phyloP scores from a whole-genome alignment of 495 filamentous ascomycete species.

The Schizothecium vesticola region DNA sequence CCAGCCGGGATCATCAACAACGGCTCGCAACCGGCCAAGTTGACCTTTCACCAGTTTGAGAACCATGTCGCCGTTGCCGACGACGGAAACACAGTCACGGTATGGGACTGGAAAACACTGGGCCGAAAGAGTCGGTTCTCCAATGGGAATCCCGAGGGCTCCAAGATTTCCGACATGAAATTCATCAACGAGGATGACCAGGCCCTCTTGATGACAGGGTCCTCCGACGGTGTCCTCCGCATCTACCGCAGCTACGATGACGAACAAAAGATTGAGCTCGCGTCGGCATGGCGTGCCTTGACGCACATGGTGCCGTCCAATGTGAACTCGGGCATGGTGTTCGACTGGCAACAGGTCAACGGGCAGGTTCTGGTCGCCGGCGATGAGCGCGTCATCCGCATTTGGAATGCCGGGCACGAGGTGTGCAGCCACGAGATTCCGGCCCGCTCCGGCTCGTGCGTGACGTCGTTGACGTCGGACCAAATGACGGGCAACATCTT shows the following conservation, averaged over 20 bases:
- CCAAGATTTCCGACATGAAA: constrained; percentile 86
- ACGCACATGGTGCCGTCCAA: constrained; percentile 89
- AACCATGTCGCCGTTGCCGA: constrained; percentile 92
- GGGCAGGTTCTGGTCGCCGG: constrained; percentile 90
- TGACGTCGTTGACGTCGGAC: constrained; percentile 92
- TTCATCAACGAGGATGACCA: constrained; percentile 99
- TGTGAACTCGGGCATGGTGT: constrained; percentile 88
- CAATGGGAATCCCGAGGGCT: constrained; percentile 85
- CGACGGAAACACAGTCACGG: constrained; percentile 78
- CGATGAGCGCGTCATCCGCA: constrained; percentile 88
- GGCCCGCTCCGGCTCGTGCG: constrained; percentile 89
- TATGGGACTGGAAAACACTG: constrained; percentile 88
- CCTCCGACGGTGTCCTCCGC: constrained; percentile 87
- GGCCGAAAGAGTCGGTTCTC: constrained; percentile 76
- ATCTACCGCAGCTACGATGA: constrained; percentile 89
- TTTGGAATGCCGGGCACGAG: constrained; percentile 94
- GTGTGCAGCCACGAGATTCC: constrained; percentile 92
- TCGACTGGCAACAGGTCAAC: constrained; percentile 98
- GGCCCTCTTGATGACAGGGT: constrained; percentile 88
- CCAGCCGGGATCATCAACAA: constrained; percentile 76
- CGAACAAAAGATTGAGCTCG: constrained; percentile 69
- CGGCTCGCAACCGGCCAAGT: constrained; percentile 76
- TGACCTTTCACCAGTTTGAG: constrained; percentile 98
- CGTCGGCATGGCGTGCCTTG: constrained; percentile 83
- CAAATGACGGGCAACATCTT: constrained; percentile 96